These are phyloP conservation scores for Mycena rosella DNA, from an alignment of 768 basidiomycete genomes.

Conservation along the genomic window DNA sequence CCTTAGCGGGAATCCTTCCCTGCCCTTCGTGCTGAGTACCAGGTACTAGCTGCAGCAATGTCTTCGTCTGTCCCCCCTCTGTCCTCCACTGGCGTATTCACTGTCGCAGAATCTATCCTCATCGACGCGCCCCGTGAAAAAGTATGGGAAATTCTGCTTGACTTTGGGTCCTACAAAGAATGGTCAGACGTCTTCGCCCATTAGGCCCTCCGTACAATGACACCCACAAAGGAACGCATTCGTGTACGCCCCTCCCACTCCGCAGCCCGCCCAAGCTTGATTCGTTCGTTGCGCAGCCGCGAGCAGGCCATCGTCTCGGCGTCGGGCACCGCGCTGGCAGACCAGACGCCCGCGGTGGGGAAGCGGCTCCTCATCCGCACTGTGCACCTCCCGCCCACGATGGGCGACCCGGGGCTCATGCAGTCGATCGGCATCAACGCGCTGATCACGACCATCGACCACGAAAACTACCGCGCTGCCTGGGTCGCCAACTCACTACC, in stretches of 20 bases:
- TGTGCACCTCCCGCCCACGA: constrained; percentile 27
- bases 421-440: constrained; percentile 7
- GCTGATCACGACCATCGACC: constrained; percentile 63
- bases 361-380: not conserved
- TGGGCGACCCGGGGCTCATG: constrained; percentile 17
- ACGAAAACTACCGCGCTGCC: constrained; percentile 65
- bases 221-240: constrained; percentile 27
- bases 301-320: constrained; percentile 15
- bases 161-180: constrained; percentile 71
- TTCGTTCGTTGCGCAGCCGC: constrained; percentile 10
- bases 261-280: not conserved
- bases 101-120: constrained; percentile 56
- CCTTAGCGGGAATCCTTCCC: too few relatives aligned
- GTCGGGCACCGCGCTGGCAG: constrained; percentile 6
- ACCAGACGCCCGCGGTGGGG: constrained; percentile 11
- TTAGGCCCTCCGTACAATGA: not conserved
- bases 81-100: constrained; percentile 57
- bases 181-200: constrained; percentile 57
- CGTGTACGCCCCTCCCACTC: constrained; percentile 16
- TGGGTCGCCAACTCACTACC: constrained; percentile 54
- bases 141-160: constrained; percentile 72
- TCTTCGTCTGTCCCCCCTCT: constrained; percentile 53
- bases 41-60: constrained; percentile 2
- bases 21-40: too few relatives aligned
- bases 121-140: constrained; percentile 74